Base-by-base conservation (phyloP, 2,329 filamentous ascomycete genomes). In the Eurotiales sp. region DNA sequence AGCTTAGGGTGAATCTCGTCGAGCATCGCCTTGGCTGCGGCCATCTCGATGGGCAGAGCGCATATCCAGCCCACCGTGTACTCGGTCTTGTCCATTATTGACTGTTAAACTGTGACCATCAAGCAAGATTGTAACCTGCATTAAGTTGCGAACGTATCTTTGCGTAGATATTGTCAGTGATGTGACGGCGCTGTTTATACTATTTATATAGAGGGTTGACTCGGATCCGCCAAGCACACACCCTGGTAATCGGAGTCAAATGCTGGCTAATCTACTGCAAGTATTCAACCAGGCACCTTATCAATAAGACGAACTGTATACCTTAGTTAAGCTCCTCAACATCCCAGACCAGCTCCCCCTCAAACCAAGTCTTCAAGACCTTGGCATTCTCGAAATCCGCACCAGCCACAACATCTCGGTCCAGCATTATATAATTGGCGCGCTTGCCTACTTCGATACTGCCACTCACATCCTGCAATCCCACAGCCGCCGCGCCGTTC, bases 11-110 rank as follows among this genome's bases (percentile, higher is more conserved):
- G 52, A 21, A 46, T 55, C 17, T 55, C 36, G 49, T 46, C 53
- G 14, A 58, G 50, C 55, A 58, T 55, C 3, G 55, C 55, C 14
- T 49, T 50, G 2, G 52, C 55, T 5, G 52, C 45, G 40, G 46
- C 43, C 46, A 48, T 48, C 23, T 48, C 46, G 12, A 48, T 17
- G 46, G 46, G 46, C 7, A 48, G 46, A 12, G 46, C 46, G 19
- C 46, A 48, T 40, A 48, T 41, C 46, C 46, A 48, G 12, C 46
- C 46, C 25, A 48, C 46, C 14, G 46, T 48, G 34, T 48, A 48
- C 4, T 34, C 19, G 46, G 46, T 39, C 11, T 37, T 48, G 7
- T 29, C 46, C n/a, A n/a, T n/a, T n/a, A n/a, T n/a, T n/a, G n/a
- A n/a, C n/a, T n/a, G n/a, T n/a, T n/a, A n/a, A n/a, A n/a, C n/a